Evolutionary conservation across 768 basidiomycete genomes (phyloP).

Genomic region (Mycena amicta): DNA sequence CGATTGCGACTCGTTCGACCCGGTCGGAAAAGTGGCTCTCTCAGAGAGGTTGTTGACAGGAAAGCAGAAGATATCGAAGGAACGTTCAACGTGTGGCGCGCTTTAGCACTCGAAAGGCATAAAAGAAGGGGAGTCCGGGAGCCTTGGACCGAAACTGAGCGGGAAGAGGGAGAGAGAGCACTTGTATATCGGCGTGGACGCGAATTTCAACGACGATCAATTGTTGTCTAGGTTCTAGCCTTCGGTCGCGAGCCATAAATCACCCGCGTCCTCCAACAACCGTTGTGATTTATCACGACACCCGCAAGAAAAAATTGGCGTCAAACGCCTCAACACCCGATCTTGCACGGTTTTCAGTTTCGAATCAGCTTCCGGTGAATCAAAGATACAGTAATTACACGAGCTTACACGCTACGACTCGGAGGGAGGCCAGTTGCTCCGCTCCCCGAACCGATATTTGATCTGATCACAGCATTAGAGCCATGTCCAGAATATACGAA

Average conservation of each 20-base stretch:
- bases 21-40: conserved; percentile 41
- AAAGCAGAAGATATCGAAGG: conserved; percentile 41
- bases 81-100: conserved; percentile 74
- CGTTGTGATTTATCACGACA: not conserved
- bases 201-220: not conserved
- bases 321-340: no score
- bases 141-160: conserved; percentile 31
- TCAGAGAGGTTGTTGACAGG: conserved; percentile 45
- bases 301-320: not conserved
- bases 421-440: no score
- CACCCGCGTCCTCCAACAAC: not conserved
- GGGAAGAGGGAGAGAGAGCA: conserved; percentile 25
- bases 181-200: conserved; percentile 9
- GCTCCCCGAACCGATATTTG: no score
- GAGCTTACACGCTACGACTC: no score
- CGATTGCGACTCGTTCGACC: no score
- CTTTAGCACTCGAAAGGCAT: conserved; percentile 38
- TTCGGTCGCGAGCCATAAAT: not conserved
- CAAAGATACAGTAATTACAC: no score
- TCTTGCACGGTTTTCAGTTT: no score
- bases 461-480: no score
- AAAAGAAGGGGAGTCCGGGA: conserved; percentile 33
- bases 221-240: not conserved
- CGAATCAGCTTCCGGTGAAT: no score
- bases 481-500: no score